Base-by-base conservation (phyloP, 2,329 filamentous ascomycete species). In the Aspergillus tubingensis region DNA sequence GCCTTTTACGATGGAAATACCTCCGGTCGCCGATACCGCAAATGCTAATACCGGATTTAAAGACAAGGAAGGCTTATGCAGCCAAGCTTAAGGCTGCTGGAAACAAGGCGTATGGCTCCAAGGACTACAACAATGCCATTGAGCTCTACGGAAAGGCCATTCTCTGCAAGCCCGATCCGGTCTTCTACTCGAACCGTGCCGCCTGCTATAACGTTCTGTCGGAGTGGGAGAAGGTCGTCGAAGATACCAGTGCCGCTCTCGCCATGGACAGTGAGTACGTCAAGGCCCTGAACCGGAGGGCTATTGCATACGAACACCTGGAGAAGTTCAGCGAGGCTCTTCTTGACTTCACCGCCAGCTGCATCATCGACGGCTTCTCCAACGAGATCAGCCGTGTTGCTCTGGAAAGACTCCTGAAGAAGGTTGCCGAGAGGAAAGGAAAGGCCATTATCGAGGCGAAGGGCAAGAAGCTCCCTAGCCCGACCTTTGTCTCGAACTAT, bases 121-220 rank as follows among this genome's bases (percentile, higher is more conserved):
- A 97, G 81, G 91, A 96, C 72, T 97, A 97, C 80, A 89, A 92
- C 79, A 88, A 87, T 71, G 95, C 95, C 68, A 99, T 99, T 74
- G 90, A 93, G 4, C 87, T 99, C 38, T 99, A 99, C 80, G 91
- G 91, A 67, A 91, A 96, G 81, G 95, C 95, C 54, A 96, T 99
- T 70, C 82, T 98, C 54, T 98, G 95, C 89, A 96, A 95, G 81
- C 90, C 93, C 60, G 95, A 99, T 73, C 92, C 95, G 32, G 93
- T 99, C 76, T 99, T 95, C 84, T 99, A 96, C 85, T 98, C 95
- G 65, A 99, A 99, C 85, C 90, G 95, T 70, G 95, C 95, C 60
- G 95, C 95, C 57, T 99, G 95, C 85, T 96, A 92, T 82, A 98
- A 96, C 76, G 92, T 95, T 67, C 87, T 95, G 74, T 88, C 87